Base-by-base conservation (phyloP, 2,329 filamentous ascomycete genomes). In the Podosphaera fusca region DNA sequence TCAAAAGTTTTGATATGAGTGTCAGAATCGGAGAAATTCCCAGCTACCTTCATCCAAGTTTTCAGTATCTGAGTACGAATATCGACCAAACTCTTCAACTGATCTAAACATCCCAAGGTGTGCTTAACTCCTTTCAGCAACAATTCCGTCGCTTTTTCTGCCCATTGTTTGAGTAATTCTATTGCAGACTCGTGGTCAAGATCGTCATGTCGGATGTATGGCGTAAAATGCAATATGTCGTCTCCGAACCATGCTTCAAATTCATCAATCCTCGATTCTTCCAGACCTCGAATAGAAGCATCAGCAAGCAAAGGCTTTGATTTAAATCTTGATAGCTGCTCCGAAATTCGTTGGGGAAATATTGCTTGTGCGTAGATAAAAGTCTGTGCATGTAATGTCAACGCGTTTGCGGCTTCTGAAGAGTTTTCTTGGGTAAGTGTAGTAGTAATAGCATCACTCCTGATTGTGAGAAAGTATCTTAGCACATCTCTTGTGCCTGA, bases 131-230 rank as follows among this genome's bases (percentile, higher is more conserved):
- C 82, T n/a, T 75, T 69, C 1, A 85, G 67, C 57, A 87, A 70
- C 6, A 75, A 73, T 50, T 76, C 70, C 21, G 79, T 77, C 1
- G 80, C 80, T 55, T 75, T 74, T 55, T 73, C 73, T 0, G 80
- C 79, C 84, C 85, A 89, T 34, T 66, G 67, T 30, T 74, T 74
- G 12, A 87, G 73, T 68, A 79, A 79, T 1, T 79, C 75, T 47
- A 75, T 74, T 0, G 79, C 78, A 59, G 80, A 75, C 31, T 72
- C 69, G 29, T 76, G 78, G 31, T 81, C 77, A 3, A 86, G 69
- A 61, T 92, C 85, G 61, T 89, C 86, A 63, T 94, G 82, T 35
- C 85, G 81, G 40, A 94, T 85, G 71, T 87, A 95, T 0, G 89
- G 89, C 0, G 82, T 90, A 66, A 94, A 95, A 61, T 84, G 84